phyloP scores from a whole-genome alignment of 2,329 filamentous ascomycete species.

The Mariannaea sp. region DNA sequence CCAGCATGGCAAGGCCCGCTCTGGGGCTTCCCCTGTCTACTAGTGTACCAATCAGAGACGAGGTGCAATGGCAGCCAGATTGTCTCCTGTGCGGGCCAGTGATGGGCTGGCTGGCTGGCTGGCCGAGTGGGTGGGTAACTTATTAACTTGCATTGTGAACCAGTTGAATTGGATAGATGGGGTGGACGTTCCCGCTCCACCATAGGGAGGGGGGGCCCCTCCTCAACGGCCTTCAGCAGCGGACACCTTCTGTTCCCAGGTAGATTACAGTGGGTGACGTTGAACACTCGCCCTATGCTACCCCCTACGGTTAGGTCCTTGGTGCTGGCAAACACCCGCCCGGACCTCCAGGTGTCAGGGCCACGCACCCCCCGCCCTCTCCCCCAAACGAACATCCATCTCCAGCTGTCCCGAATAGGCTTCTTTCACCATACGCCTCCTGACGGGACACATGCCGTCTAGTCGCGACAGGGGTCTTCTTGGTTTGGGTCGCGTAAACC shows the following conservation, averaged over 20 bases:
- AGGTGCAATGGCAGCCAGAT: constrained; percentile 11
- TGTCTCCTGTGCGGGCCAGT: constrained; percentile 3
- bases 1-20: constrained; percentile 28
- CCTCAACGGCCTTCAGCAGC: too few relatives aligned
- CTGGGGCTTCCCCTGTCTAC: constrained; percentile 19
- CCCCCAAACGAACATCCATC: too few relatives aligned
- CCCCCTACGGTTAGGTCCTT: too few relatives aligned
- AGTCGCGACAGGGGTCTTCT: constrained; percentile 41
- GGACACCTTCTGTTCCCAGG: constrained; percentile 7
- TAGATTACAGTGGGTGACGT: constrained; percentile 9
- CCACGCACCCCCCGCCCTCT: too few relatives aligned
- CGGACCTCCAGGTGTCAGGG: too few relatives aligned
- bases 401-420: constrained; percentile 15
- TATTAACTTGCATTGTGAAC: too few relatives aligned
- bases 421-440: constrained; percentile 26
- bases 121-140: not conserved
- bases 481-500: constrained; percentile 36
- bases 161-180: too few relatives aligned
- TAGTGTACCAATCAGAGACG: constrained; percentile 22
- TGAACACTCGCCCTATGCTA: too few relatives aligned
- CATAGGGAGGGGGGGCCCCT: too few relatives aligned
- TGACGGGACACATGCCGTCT: constrained; percentile 38
- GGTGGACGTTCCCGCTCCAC: too few relatives aligned
- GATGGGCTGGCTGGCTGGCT: constrained; percentile 6
- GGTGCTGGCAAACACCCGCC: too few relatives aligned